These are phyloP conservation scores for Heimioporus retisporus DNA, from an alignment of 1,284 basidiomycete genomes.

Conservation along the genomic window DNA sequence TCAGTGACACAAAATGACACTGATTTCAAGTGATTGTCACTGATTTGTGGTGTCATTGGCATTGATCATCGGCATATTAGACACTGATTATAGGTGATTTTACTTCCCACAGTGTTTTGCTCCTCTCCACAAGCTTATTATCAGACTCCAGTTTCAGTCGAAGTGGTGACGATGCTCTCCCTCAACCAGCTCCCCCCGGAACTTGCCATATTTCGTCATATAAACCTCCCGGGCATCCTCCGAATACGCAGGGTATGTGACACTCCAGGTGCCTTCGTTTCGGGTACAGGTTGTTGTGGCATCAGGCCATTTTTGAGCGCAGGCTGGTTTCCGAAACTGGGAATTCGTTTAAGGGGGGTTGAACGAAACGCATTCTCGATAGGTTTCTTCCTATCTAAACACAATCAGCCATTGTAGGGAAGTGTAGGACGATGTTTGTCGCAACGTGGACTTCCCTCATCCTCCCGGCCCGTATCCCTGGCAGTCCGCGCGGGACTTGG, in stretches of 20 bases:
- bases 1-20: too few relatives aligned
- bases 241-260: constrained; percentile 29
- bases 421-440: constrained; percentile 29
- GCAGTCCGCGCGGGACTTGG: constrained; percentile 28
- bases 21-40: too few relatives aligned
- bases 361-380: too few relatives aligned
- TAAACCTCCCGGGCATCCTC: constrained; percentile 28
- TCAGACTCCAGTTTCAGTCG: too few relatives aligned
- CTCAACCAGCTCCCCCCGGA: constrained; percentile 22
- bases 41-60: too few relatives aligned
- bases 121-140: too few relatives aligned
- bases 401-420: constrained; percentile 5
- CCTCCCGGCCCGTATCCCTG: constrained; percentile 33
- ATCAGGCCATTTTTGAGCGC: neutral
- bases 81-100: too few relatives aligned
- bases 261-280: neutral
- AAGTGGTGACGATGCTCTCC: too few relatives aligned
- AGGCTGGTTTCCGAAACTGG: too few relatives aligned
- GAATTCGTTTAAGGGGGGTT: too few relatives aligned
- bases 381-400: constrained; percentile 30
- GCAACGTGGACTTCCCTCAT: constrained; percentile 19
- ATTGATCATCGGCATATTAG: too few relatives aligned
- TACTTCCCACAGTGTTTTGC: too few relatives aligned
- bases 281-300: neutral
- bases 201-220: constrained; percentile 14